These are phyloP conservation scores for Thalassiosira mediterranea DNA, from an alignment of 352 stramenopile genomes.

Conservation along the genomic window DNA sequence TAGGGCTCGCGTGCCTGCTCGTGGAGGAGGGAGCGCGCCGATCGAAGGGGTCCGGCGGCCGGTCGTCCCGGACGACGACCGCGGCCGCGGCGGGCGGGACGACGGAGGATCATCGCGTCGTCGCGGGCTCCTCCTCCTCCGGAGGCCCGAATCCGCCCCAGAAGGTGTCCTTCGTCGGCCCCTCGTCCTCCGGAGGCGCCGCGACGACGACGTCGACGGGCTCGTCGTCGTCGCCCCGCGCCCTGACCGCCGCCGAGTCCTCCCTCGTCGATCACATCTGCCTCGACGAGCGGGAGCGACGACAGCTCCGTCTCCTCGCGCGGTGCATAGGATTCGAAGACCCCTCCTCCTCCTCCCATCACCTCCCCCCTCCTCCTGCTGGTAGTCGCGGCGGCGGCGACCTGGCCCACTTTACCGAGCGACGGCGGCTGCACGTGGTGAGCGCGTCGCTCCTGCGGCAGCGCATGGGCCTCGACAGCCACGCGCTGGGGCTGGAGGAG, in stretches of 20 bases:
- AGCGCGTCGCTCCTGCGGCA: slow-evolving; percentile 57
- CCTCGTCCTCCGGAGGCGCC: no score
- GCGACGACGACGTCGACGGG: no score
- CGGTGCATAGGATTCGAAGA: slow-evolving; percentile 73
- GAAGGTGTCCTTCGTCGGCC: slow-evolving; percentile 40
- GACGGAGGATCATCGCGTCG: no score
- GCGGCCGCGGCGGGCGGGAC: not conserved
- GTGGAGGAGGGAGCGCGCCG: slow-evolving; percentile 51
- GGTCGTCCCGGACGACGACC: not conserved
- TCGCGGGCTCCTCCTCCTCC: no score
- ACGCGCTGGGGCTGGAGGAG: slow-evolving; percentile 77
- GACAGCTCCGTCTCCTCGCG: slow-evolving; percentile 61
- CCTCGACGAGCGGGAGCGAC: slow-evolving; percentile 57
- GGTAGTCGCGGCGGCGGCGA: no score
- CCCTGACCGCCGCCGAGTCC: slow-evolving; percentile 24
- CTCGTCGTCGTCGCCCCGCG: no score
- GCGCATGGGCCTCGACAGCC: slow-evolving; percentile 66
- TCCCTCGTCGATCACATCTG: slow-evolving; percentile 68
- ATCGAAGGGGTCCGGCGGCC: no score
- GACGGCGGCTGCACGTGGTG: slow-evolving; percentile 65
- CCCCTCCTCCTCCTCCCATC: slow-evolving; percentile 54
- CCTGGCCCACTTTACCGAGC: slow-evolving; percentile 60
- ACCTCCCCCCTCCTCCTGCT: slow-evolving; percentile 28
- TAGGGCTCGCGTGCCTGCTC: slow-evolving; percentile 76
- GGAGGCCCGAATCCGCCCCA: slow-evolving; percentile 10